Evolutionary conservation across 371 early-diverging fungal genomes (phyloP).

Genomic region (Mucor ambiguus): DNA sequence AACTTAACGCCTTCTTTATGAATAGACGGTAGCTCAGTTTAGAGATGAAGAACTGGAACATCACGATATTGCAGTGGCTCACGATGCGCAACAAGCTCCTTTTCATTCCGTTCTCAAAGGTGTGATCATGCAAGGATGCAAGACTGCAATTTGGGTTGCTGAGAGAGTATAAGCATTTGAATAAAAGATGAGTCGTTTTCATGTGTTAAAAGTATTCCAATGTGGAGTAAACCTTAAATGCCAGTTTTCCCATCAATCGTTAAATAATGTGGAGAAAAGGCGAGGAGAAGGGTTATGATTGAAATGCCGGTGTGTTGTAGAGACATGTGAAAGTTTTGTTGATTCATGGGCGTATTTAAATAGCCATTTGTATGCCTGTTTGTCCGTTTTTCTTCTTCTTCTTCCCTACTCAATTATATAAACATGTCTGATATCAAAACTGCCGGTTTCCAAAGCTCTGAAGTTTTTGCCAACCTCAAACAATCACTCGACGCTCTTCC

Average conservation of each 20-base stretch:
- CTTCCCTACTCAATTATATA: neutral
- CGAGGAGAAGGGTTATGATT: neutral
- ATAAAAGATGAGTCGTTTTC: neutral
- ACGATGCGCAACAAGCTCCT: conserved; percentile 87
- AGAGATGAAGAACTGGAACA: conserved; percentile 97
- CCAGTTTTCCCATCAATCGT: neutral
- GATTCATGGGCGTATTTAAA: neutral
- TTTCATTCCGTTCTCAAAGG: conserved; percentile 69
- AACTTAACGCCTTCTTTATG: neutral
- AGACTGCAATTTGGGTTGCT: conserved; percentile 81
- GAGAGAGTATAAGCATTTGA: conserved; percentile 33
- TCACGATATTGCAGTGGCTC: conserved; percentile 86
- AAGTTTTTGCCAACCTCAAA: conserved; percentile 42
- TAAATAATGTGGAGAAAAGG: neutral
- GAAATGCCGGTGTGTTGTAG: neutral
- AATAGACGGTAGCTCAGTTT: conserved; percentile 72
- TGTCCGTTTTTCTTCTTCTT: neutral
- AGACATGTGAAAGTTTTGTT: neutral
- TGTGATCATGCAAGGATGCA: conserved; percentile 83
- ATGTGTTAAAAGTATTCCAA: neutral
- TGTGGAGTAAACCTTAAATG: neutral
- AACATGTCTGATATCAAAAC: conserved; percentile 50
- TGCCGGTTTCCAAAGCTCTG: conserved; percentile 49
- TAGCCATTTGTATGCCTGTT: neutral
- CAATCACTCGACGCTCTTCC: conserved; percentile 36